Conservation (phyloP, 352 stramenopile genomes). For the Phytopythium aichiense region DNA sequence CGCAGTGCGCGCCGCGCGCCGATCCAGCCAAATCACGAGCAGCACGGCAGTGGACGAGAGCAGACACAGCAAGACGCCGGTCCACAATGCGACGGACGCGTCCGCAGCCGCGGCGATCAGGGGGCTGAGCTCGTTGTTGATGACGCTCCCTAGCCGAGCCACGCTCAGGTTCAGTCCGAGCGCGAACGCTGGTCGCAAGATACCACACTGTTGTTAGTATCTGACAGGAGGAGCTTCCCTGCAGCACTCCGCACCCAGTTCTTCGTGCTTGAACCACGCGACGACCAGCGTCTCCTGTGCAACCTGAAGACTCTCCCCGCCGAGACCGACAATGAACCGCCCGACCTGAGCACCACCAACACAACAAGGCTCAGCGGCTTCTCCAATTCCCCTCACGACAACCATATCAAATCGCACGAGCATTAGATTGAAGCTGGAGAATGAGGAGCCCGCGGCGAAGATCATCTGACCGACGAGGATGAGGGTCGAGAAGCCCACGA, state of each 20-base stretch:
- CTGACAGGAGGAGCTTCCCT: background rate
- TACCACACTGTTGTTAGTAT: background rate
- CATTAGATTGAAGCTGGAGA: constrained; percentile 77
- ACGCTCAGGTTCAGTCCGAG: constrained; percentile 92
- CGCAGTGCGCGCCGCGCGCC: constrained; percentile 30
- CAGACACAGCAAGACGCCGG: constrained; percentile 81
- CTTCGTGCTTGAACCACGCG: constrained; percentile 92
- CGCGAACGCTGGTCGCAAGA: constrained; percentile 56
- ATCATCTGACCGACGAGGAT: constrained; percentile 86
- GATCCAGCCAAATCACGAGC: constrained; percentile 79
- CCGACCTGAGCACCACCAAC: constrained; percentile 52
- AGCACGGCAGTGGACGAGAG: constrained; percentile 64
- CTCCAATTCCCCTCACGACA: background rate
- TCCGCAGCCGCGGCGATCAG: constrained; percentile 58
- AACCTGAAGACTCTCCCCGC: constrained; percentile 89
- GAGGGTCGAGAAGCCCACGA: constrained; percentile 80
- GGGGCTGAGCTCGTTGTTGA: constrained; percentile 91
- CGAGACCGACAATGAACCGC: constrained; percentile 89
- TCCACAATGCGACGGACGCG: constrained; percentile 80
- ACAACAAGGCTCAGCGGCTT: constrained; percentile 1
- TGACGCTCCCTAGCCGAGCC: constrained; percentile 85
- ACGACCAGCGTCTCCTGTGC: constrained; percentile 88
- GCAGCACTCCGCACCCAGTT: constrained; percentile 44
- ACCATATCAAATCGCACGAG: constrained; percentile 24
- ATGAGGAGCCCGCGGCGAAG: constrained; percentile 83